Conservation (phyloP, 2,329 filamentous ascomycete species). For the Xylariaceae sp. region DNA sequence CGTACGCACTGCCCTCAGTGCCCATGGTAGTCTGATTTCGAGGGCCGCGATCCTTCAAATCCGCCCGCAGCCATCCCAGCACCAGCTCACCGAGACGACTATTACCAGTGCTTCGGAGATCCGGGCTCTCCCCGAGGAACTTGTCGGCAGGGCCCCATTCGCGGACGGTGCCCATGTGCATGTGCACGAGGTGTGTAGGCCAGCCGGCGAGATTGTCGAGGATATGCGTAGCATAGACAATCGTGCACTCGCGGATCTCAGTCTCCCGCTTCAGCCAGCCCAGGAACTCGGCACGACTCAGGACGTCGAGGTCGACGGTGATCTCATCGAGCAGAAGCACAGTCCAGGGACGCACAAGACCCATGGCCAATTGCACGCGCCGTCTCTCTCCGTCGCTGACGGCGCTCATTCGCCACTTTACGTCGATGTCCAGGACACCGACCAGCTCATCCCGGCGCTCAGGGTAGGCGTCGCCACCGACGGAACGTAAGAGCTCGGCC, state of each 20-base stretch:
- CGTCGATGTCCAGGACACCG: slow-evolving; percentile 83
- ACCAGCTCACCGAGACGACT: slow-evolving; percentile 83
- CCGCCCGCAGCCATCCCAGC: slow-evolving; percentile 76
- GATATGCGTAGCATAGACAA: slow-evolving; percentile 97
- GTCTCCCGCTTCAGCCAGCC: slow-evolving; percentile 84
- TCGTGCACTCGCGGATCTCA: slow-evolving; percentile 72
- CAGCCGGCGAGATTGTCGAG: slow-evolving; percentile 90
- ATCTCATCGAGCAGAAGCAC: slow-evolving; percentile 92
- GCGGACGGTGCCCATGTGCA: slow-evolving; percentile 83
- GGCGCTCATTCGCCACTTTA: slow-evolving; percentile 90
- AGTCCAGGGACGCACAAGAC: slow-evolving; percentile 82
- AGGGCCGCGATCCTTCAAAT: slow-evolving; percentile 73
- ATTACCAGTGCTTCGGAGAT: slow-evolving; percentile 54
- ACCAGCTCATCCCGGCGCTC: slow-evolving; percentile 82
- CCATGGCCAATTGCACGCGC: slow-evolving; percentile 94
- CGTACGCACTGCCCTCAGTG: slow-evolving; percentile 61
- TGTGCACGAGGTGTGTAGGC: slow-evolving; percentile 94
- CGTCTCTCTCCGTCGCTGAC: slow-evolving; percentile 89
- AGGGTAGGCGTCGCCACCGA: slow-evolving; percentile 80
- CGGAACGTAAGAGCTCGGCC: slow-evolving; percentile 71
- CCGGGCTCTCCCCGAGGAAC: slow-evolving; percentile 54
- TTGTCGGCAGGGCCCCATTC: slow-evolving; percentile 72
- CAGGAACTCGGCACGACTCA: slow-evolving; percentile 79
- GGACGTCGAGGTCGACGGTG: slow-evolving; percentile 89
- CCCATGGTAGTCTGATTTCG: slow-evolving; percentile 52